Evolutionary conservation across 768 basidiomycete species (phyloP).

Genomic region (Tylopilus cervinicoccineus): DNA sequence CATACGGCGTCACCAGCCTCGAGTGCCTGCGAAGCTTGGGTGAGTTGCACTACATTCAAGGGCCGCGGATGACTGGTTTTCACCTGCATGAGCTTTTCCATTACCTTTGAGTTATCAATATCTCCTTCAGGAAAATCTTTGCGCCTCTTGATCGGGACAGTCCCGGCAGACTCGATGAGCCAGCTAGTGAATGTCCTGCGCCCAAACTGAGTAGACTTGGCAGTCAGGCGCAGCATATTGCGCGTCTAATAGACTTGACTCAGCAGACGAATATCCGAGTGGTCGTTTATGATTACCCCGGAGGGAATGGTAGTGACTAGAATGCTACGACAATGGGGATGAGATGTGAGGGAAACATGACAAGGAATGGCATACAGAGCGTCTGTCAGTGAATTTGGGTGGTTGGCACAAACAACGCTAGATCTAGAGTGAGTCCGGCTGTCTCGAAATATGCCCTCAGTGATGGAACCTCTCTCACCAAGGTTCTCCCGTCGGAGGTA

Average conservation of each 20-base stretch:
- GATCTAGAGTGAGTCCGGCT: background rate
- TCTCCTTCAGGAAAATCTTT: conserved; percentile 59
- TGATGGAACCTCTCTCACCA: conserved; percentile 44
- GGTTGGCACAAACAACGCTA: conserved; percentile 84
- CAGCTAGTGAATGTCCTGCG: conserved; percentile 82
- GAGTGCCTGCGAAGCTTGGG: conserved; percentile 48
- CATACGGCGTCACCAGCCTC: conserved; percentile 77
- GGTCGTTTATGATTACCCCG: conserved; percentile 39
- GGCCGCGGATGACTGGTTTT: background rate
- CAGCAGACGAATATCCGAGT: conserved; percentile 4
- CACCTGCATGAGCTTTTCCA: conserved; percentile 69
- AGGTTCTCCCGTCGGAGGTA: conserved; percentile 70
- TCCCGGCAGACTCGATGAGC: conserved; percentile 87
- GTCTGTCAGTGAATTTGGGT: conserved; percentile 83
- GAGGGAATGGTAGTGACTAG: conserved; percentile 72
- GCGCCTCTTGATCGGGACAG: conserved; percentile 74
- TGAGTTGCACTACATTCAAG: conserved; percentile 4
- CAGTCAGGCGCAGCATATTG: conserved; percentile 78
- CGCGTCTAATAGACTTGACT: conserved; percentile 47
- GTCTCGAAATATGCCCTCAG: background rate
- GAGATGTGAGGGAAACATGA: background rate
- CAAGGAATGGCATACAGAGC: conserved; percentile 56
- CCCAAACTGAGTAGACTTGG: conserved; percentile 85
- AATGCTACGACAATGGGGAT: conserved; percentile 39
- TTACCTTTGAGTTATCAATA: conserved; percentile 63